These are phyloP conservation scores for Pistacia integerrima DNA, from an alignment of 345 rosid species.

Conservation along the genomic window DNA sequence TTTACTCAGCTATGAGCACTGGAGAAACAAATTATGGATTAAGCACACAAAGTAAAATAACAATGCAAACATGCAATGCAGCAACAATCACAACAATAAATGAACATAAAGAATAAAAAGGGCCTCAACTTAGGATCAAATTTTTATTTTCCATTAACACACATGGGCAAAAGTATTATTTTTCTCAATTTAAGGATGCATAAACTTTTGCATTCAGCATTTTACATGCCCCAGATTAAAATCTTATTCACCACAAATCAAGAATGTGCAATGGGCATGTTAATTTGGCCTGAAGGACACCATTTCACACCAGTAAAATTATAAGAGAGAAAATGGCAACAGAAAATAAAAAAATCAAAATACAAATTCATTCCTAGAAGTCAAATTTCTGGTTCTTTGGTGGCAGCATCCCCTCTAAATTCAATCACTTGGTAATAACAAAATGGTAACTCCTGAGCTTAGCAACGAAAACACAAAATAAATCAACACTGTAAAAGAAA, in stretches of 20 bases:
- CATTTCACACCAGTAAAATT: too few relatives aligned
- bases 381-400: not conserved
- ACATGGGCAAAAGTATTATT: not conserved
- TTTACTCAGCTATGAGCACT: not conserved
- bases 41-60: not conserved
- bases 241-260: too few relatives aligned
- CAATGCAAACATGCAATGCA: not conserved
- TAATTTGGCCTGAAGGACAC: too few relatives aligned
- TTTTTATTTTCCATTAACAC: not conserved
- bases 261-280: too few relatives aligned
- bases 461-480: not conserved
- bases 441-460: not conserved
- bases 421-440: not conserved
- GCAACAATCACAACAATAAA: not conserved
- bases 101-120: not conserved
- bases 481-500: not conserved
- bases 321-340: not conserved
- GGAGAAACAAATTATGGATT: not conserved
- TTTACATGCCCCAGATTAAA: not conserved
- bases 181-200: not conserved
- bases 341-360: not conserved
- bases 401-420: not conserved
- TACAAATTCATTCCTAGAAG: not conserved
- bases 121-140: not conserved
- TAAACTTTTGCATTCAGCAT: not conserved